phyloP scores from a whole-genome alignment of 2,329 filamentous ascomycete species.

The Aspergillus glaucus region DNA sequence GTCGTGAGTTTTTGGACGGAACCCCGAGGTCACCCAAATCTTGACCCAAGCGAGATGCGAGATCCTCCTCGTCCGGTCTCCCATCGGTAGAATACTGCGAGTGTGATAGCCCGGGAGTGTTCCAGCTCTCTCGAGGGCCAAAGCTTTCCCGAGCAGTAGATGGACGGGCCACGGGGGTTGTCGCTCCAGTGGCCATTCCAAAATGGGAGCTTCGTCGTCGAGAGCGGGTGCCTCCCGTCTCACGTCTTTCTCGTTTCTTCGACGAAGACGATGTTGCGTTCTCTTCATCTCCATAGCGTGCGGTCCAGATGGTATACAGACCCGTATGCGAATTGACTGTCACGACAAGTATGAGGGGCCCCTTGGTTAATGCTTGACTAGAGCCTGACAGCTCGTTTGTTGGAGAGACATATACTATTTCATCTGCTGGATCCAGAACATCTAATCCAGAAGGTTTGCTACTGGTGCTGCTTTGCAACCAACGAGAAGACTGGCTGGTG shows the following conservation, averaged over 20 bases:
- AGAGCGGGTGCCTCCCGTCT: slow-evolving; percentile 58
- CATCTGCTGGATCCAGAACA: slow-evolving; percentile 69
- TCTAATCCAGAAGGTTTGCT: slow-evolving; percentile 34
- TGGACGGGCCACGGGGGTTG: slow-evolving; percentile 64
- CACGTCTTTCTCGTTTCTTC: slow-evolving; percentile 40
- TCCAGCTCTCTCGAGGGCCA: slow-evolving; percentile 47
- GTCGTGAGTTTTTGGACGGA: slow-evolving; percentile 58
- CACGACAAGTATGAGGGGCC: slow-evolving; percentile 64
- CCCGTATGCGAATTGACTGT: slow-evolving; percentile 73
- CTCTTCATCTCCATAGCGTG: slow-evolving; percentile 68
- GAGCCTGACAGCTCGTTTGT: slow-evolving; percentile 43
- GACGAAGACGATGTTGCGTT: slow-evolving; percentile 35
- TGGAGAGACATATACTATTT: slow-evolving; percentile 75
- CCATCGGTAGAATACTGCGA: slow-evolving; percentile 39
- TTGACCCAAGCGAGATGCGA: slow-evolving; percentile 66
- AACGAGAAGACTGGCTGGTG: slow-evolving; percentile 39
- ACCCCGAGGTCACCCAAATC: slow-evolving; percentile 53
- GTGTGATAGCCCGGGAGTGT: slow-evolving; percentile 35
- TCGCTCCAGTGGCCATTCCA: slow-evolving; percentile 59
- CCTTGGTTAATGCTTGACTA: slow-evolving; percentile 30
- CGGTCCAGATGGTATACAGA: slow-evolving; percentile 77
- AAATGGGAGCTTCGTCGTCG: slow-evolving; percentile 63
- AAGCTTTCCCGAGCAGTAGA: slow-evolving; percentile 71
- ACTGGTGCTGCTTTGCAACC: slow-evolving; percentile 20
- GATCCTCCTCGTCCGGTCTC: slow-evolving; percentile 53